A percentile compares a stretch with the other conserved stretches of the same genome.
These are phyloP conservation scores for Saccharomyces hybrid DNA, from an alignment of 1,139 yeast species.

Conservation along the genomic window DNA sequence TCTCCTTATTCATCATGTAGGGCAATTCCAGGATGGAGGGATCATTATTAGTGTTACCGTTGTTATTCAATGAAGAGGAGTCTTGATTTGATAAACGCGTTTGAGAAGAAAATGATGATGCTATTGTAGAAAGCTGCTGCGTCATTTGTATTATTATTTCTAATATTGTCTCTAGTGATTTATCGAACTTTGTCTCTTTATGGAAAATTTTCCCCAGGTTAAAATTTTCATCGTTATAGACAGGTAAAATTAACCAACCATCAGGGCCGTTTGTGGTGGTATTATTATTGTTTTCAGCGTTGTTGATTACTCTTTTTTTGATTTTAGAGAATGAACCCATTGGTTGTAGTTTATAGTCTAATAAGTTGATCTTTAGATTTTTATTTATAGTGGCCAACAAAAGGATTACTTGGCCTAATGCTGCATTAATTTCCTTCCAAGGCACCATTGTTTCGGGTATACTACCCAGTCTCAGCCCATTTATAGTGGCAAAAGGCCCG, in stretches of 20 bases:
- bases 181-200: slow-evolving; percentile 30
- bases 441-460: slow-evolving; percentile 53
- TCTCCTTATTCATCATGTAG: slow-evolving; percentile 53
- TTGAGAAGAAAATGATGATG: background rate
- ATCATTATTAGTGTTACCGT: background rate
- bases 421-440: slow-evolving; percentile 91
- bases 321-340: slow-evolving; percentile 81
- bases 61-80: background rate
- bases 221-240: slow-evolving; percentile 28
- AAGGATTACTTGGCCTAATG: slow-evolving; percentile 76
- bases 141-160: slow-evolving; percentile 22
- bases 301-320: slow-evolving; percentile 37
- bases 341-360: slow-evolving; percentile 63
- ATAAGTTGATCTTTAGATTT: slow-evolving; percentile 48
- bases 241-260: background rate
- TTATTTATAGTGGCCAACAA: slow-evolving; percentile 58
- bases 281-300: background rate
- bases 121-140: background rate
- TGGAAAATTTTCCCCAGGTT: slow-evolving; percentile 30
- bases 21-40: slow-evolving; percentile 46
- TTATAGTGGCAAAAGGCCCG: slow-evolving; percentile 80
- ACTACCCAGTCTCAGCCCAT: slow-evolving; percentile 73
- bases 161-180: slow-evolving; percentile 25
- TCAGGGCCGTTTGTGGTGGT: background rate
- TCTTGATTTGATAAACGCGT: background rate